phyloP scores from a whole-genome alignment of 352 stramenopile species.

The Phytopythium sindhum region DNA sequence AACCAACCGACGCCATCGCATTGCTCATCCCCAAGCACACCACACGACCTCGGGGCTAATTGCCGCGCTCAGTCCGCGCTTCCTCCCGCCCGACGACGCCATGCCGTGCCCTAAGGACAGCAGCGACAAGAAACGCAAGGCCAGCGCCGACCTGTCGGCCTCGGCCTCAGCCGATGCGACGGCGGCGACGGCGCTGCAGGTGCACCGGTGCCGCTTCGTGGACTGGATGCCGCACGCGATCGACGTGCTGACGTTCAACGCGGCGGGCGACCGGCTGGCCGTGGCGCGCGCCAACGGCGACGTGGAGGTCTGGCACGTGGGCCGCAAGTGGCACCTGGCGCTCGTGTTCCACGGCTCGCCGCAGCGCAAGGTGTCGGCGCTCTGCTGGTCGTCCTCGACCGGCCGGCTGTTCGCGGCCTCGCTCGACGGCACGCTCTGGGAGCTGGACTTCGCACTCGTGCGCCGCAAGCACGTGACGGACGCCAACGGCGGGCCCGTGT shows the following conservation, averaged over 20 bases:
- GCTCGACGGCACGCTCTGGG: conserved; percentile 74
- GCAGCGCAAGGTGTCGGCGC: conserved; percentile 65
- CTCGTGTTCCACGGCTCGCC: conserved; percentile 63
- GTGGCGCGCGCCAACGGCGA: conserved; percentile 78
- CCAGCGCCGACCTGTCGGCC: conserved; percentile 7
- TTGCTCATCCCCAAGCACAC: background rate
- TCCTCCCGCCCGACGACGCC: background rate
- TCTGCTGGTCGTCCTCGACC: conserved; percentile 42
- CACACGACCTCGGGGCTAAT: too few species aligned
- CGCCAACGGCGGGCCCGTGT: conserved; percentile 86
- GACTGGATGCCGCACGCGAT: conserved; percentile 81
- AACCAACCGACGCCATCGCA: conserved; percentile 1
- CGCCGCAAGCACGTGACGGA: conserved; percentile 78
- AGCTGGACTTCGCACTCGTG: conserved; percentile 73
- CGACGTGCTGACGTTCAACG: conserved; percentile 60
- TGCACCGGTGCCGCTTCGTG: conserved; percentile 83
- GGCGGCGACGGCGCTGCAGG: conserved; percentile 31
- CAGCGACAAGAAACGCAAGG: conserved; percentile 60
- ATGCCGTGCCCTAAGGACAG: conserved; percentile 6
- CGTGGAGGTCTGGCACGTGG: conserved; percentile 74
- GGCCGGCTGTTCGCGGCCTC: conserved; percentile 66
- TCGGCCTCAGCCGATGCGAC: conserved; percentile 7
- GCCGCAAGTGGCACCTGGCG: conserved; percentile 68
- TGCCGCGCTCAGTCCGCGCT: conserved; percentile 2
- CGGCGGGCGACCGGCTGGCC: conserved; percentile 50